Evolutionary conservation across 179 eudicot genomes (phyloP), one percentile per base, ranked within the genome.

Genomic region (Heliamphora ciliata): DNA sequence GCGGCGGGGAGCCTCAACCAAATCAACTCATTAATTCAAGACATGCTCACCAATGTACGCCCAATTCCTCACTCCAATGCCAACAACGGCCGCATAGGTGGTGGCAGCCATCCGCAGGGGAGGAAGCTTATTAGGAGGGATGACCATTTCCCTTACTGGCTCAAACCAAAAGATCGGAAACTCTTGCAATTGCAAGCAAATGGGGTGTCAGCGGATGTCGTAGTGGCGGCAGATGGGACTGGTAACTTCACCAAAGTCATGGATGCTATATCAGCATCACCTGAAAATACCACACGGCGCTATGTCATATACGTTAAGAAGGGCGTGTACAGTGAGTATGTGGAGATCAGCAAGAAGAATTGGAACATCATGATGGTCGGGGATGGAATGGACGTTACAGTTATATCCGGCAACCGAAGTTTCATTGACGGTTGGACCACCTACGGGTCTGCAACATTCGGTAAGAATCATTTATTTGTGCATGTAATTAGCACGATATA

Each of bases 361-460:
- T 87, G 91, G 80, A 91, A 94, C 66, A 83, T 96, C 75, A 91
- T 93, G 96, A 81, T 96, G 88, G 83, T 91, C 51, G 99, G 99
- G 3, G 99, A 96, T 83, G 99, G 99, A 8, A 88, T 87, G 70
- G 93, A 96, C 61, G 93, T 78, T 0, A 96, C 99, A 0, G 80
- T 96, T 54, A 90, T 96, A 54, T 79, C 98, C 4, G 97, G 94
- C 56, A 89, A 92, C 79, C 89, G 87, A 6, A 96, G 65, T 83
- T 87, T 87, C 77, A 78, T 88, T 10, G 98, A 89, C 79, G 97
- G 97, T 6, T 93, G 97, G 95, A 94, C 98, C 69, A 94, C 98
- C 0, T 95, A 89, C 24, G 87, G 93, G 0, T 90, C 94, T 65
- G 94, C 98, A 51, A 95, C 98, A 24, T 90, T 95, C 64, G 98